Percentiles rank a stretch among this genome's conserved stretches.
These are phyloP conservation scores for Boletus speciosus DNA, from an alignment of 768 basidiomycete species.

Conservation along the genomic window DNA sequence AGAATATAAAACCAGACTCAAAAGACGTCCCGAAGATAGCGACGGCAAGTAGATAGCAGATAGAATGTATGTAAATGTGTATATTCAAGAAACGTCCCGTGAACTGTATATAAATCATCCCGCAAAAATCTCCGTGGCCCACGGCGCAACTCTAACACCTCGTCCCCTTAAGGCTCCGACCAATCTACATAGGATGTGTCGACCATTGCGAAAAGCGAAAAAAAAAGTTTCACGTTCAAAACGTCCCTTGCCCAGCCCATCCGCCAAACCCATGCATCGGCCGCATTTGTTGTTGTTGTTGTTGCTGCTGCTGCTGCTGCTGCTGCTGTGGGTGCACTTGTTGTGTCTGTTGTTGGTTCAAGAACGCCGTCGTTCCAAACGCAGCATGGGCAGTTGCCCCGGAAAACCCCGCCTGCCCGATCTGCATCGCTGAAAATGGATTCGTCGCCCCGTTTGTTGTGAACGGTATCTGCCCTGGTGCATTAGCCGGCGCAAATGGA, in stretches of 20 bases:
- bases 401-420: slow-evolving; percentile 15
- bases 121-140: background rate
- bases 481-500: slow-evolving; percentile 12
- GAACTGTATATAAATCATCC: background rate
- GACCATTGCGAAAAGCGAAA: background rate
- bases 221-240: slow-evolving; percentile 3
- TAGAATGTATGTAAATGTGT: background rate
- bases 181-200: background rate
- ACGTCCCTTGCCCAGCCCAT: slow-evolving; percentile 22
- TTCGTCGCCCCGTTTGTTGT: slow-evolving; percentile 4
- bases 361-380: slow-evolving; percentile 13
- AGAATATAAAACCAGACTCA: background rate
- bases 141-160: background rate
- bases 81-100: slow-evolving; percentile 6
- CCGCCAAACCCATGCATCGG: slow-evolving; percentile 10
- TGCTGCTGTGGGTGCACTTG: slow-evolving; percentile 7
- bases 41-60: background rate
- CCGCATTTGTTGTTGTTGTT: background rate
- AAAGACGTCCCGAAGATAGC: background rate
- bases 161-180: no score
- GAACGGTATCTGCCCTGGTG: slow-evolving; percentile 26
- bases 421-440: slow-evolving; percentile 18
- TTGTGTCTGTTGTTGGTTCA: slow-evolving; percentile 18
- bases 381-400: slow-evolving; percentile 30
- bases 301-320: slow-evolving; percentile 19